Evolutionary conservation across 2,329 filamentous ascomycete genomes (phyloP), one percentile per base, ranked within the genome.

Genomic region (Fusarium sp.): DNA sequence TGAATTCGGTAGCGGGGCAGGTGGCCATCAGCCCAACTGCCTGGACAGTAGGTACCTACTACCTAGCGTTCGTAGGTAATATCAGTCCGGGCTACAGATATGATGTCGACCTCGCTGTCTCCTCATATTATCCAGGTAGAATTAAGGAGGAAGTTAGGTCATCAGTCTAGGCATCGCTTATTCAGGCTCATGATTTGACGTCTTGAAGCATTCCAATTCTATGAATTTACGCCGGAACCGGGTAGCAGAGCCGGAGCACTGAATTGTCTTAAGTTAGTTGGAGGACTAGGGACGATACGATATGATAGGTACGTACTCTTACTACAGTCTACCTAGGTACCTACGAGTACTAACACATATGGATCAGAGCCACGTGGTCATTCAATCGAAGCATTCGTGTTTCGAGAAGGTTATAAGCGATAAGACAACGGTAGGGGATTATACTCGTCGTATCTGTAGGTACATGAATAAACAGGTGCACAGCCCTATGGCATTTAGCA

Each of bases 401-500:
- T 50, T 50, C 47, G 33, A 50, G 47, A 50, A 50, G 33, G 47
- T 38, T 37, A n/a, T 38, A 50, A 38, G 33, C 47, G 47, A 50
- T 20, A 50, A 38, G 33, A 26, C 31, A 49, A 8, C 23, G 26
- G 20, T 34, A 13, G 13, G 18, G 4, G 23, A 23, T 3, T 23
- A n/a, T 23, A 23, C 23, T 23, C 23, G 23, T 23, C 23, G 6
- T 23, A 23, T 23, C 23, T 23, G 23, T 30, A 30, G 30, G 30
- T 30, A 30, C 30, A 9, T 30, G 6, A 30, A 11, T 11, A 30
- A 30, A 30, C 30, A 30, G 30, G 30, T 8, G 30, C 30, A 30
- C 30, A 11, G 30, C 10, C 30, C 2, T 23, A 3, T 30, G 9
- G 4, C 4, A 9, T 30, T 30, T 8, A 30, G 10, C 11, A 8